These are phyloP conservation scores for Berkeleyomyces rouxiae DNA, from an alignment of 2,329 filamentous ascomycete species.

Conservation along the genomic window DNA sequence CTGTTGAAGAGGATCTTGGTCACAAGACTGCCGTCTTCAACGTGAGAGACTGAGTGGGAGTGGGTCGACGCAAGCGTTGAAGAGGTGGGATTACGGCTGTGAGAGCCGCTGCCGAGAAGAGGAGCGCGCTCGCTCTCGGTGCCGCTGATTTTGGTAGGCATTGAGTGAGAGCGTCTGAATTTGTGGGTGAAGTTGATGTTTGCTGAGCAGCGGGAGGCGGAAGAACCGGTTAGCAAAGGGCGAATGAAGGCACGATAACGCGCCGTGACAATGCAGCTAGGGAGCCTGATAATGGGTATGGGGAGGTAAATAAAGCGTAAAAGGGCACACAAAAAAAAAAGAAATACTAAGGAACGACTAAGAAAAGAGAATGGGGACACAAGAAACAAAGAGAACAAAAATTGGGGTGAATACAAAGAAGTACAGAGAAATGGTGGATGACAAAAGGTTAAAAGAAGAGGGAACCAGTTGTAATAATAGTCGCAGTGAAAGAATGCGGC, in stretches of 20 bases:
- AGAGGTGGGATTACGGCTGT: not conserved
- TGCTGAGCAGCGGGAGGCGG: constrained; percentile 15
- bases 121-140: constrained; percentile 25
- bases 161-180: constrained; percentile 13
- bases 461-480: not conserved
- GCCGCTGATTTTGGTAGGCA: constrained; percentile 12
- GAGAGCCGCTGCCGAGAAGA: constrained; percentile 23
- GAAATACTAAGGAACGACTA: not conserved
- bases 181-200: constrained; percentile 19
- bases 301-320: not conserved
- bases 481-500: too few relatives aligned
- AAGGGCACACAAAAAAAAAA: constrained; percentile 1
- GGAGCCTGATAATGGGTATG: not conserved
- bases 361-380: not conserved
- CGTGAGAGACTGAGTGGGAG: not conserved
- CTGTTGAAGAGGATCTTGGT: constrained; percentile 28
- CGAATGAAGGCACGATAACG: not conserved
- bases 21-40: constrained; percentile 3
- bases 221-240: not conserved
- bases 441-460: not conserved
- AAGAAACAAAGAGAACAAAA: not conserved
- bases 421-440: not conserved
- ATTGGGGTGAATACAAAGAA: not conserved
- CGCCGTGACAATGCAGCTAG: not conserved
- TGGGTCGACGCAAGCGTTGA: not conserved